Conservation (phyloP, 2,329 filamentous ascomycete genomes). For the Cladosporium velox region DNA sequence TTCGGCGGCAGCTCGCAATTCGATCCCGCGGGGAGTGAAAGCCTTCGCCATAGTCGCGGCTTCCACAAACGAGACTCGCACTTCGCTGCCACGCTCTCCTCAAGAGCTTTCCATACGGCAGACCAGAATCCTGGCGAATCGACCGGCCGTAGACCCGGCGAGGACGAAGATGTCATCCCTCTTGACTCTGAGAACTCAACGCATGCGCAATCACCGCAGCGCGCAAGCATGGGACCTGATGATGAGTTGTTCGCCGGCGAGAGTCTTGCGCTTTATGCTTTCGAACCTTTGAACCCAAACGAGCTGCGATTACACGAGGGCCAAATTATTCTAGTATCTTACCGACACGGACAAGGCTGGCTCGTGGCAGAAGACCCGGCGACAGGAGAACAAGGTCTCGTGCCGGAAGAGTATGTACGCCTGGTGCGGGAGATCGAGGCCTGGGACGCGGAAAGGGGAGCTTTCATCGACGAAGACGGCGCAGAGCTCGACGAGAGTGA, state of each 20-base stretch:
- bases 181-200: slow-evolving; percentile 32
- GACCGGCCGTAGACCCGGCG: slow-evolving; percentile 1
- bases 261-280: slow-evolving; percentile 92
- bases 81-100: slow-evolving; percentile 45
- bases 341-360: slow-evolving; percentile 95
- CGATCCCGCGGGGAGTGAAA: slow-evolving; percentile 36
- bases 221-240: slow-evolving; percentile 58
- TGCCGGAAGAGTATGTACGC: slow-evolving; percentile 94
- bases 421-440: slow-evolving; percentile 91
- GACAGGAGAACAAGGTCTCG: slow-evolving; percentile 88
- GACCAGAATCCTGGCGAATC: slow-evolving; percentile 8
- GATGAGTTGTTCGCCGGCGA: slow-evolving; percentile 94
- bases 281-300: slow-evolving; percentile 93
- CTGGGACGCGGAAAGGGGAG: slow-evolving; percentile 78
- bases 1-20: slow-evolving; percentile 23
- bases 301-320: slow-evolving; percentile 90
- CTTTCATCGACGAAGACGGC: slow-evolving; percentile 54
- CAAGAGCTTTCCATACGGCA: slow-evolving; percentile 28
- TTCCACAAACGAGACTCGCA: slow-evolving; percentile 51
- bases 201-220: slow-evolving; percentile 29
- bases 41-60: slow-evolving; percentile 35
- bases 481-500: slow-evolving; percentile 18
- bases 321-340: slow-evolving; percentile 94
- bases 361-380: slow-evolving; percentile 94
- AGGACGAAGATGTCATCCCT: slow-evolving; percentile 28